phyloP scores from a whole-genome alignment of 495 filamentous ascomycete species.

The Penicillium pulvis region DNA sequence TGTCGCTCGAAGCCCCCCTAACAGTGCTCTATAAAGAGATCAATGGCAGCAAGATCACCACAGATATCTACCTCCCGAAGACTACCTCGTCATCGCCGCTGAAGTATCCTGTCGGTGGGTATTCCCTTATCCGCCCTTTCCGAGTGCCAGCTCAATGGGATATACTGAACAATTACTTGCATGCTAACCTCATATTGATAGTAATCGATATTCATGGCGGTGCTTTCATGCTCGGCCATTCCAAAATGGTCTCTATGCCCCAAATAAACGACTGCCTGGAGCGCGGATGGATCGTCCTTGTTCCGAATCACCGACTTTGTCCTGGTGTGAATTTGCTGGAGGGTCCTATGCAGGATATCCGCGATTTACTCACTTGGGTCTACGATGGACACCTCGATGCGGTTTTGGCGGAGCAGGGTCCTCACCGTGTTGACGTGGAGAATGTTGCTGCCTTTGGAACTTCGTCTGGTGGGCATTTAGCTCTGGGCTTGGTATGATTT shows the following conservation, averaged over 20 bases:
- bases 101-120: conserved; percentile 34
- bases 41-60: conserved; percentile 30
- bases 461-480: conserved; percentile 34
- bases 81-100: conserved; percentile 6
- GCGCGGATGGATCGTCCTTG: conserved; percentile 41
- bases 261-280: conserved; percentile 38
- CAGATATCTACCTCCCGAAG: conserved; percentile 38
- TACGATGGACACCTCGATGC: conserved; percentile 26
- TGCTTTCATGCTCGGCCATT: conserved; percentile 42
- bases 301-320: conserved; percentile 40
- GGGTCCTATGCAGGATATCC: conserved; percentile 35
- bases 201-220: conserved; percentile 45
- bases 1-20: conserved; percentile 25
- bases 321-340: conserved; percentile 32
- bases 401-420: conserved; percentile 12
- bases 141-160: not conserved
- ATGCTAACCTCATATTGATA: conserved; percentile 4
- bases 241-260: conserved; percentile 33
- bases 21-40: conserved; percentile 34
- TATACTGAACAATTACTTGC: too few relatives aligned
- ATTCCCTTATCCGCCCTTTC: not conserved
- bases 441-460: conserved; percentile 39
- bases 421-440: conserved; percentile 27
- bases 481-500: conserved; percentile 31
- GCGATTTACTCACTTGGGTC: conserved; percentile 33